Evolutionary conservation across 2,329 filamentous ascomycete species (phyloP).

Genomic region (Colletotrichum gloeosporioides): DNA sequence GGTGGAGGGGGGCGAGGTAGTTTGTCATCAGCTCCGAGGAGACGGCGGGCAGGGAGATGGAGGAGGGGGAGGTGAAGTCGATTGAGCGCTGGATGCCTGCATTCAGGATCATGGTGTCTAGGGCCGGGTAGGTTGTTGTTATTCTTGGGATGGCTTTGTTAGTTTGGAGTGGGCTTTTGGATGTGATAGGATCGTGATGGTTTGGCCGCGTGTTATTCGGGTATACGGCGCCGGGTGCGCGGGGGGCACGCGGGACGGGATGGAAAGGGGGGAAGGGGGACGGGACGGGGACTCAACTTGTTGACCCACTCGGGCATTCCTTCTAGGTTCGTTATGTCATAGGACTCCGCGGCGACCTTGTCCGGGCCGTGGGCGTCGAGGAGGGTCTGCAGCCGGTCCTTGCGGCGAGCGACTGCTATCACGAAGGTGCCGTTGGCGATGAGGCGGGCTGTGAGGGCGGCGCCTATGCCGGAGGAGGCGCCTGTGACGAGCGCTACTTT

Average conservation of each 20-base stretch:
- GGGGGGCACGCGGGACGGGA: background rate
- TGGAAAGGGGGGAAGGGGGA: background rate
- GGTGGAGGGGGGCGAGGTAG: constrained; percentile 49
- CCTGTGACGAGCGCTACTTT: constrained; percentile 61
- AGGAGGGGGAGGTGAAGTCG: constrained; percentile 48
- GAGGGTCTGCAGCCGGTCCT: constrained; percentile 56
- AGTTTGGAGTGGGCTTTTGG: background rate
- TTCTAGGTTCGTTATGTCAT: constrained; percentile 50
- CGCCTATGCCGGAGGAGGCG: constrained; percentile 60
- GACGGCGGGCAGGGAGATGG: constrained; percentile 38
- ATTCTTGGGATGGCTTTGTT: constrained; percentile 29
- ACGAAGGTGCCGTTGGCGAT: constrained; percentile 55
- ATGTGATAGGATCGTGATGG: background rate
- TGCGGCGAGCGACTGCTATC: constrained; percentile 60
- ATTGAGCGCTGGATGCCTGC: constrained; percentile 57
- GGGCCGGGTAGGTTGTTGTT: constrained; percentile 44
- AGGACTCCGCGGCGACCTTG: constrained; percentile 39
- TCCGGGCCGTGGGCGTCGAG: constrained; percentile 49
- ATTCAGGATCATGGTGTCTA: constrained; percentile 64
- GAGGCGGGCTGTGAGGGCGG: constrained; percentile 46
- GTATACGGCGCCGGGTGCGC: background rate
- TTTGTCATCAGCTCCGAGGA: constrained; percentile 51
- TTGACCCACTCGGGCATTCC: constrained; percentile 47
- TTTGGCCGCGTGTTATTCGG: background rate
- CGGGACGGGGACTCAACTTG: constrained; percentile 28